Evolutionary conservation across 2,329 filamentous ascomycete species (phyloP).

Genomic region (Fusarium tanahbumbuense): DNA sequence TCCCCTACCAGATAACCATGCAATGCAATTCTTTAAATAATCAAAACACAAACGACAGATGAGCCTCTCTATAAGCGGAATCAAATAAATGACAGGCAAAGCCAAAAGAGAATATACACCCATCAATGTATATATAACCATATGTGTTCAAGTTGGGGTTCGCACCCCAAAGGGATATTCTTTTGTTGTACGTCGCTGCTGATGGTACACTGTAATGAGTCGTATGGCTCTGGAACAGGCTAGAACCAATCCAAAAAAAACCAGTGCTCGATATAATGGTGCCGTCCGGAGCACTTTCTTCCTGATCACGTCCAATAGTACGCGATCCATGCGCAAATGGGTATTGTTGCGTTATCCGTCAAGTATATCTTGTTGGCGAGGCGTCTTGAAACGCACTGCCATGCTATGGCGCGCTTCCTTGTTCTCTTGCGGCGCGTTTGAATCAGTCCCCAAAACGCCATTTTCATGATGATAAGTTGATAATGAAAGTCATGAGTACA

Average conservation of each 20-base stretch:
- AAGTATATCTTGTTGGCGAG: slow-evolving; percentile 17
- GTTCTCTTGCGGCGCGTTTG: slow-evolving; percentile 11
- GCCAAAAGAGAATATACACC: slow-evolving; percentile 17
- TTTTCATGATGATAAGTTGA: slow-evolving; percentile 37
- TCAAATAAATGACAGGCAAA: slow-evolving; percentile 21
- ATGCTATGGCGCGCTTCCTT: not conserved
- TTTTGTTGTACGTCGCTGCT: slow-evolving; percentile 37
- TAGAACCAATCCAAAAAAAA: slow-evolving; percentile 20
- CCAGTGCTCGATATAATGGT: slow-evolving; percentile 22
- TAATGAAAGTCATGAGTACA: slow-evolving; percentile 31
- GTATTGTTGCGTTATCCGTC: slow-evolving; percentile 34
- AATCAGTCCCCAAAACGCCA: slow-evolving; percentile 37
- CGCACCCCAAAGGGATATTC: slow-evolving; percentile 38
- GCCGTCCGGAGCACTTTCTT: slow-evolving; percentile 19
- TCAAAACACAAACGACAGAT: slow-evolving; percentile 22
- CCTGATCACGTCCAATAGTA: slow-evolving; percentile 16
- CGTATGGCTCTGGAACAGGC: slow-evolving; percentile 14
- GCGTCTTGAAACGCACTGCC: slow-evolving; percentile 11
- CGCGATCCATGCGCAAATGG: slow-evolving; percentile 29
- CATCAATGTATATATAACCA: slow-evolving; percentile 39
- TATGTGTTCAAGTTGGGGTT: slow-evolving; percentile 38
- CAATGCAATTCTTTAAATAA: slow-evolving; percentile 41
- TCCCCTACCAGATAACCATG: slow-evolving; percentile 33
- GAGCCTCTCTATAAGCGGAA: slow-evolving; percentile 33
- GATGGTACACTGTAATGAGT: slow-evolving; percentile 35